A percentile compares a stretch with the other conserved stretches of the same genome.
phyloP scores from a whole-genome alignment of 2,329 filamentous ascomycete genomes.

The Curvularia lunata region DNA sequence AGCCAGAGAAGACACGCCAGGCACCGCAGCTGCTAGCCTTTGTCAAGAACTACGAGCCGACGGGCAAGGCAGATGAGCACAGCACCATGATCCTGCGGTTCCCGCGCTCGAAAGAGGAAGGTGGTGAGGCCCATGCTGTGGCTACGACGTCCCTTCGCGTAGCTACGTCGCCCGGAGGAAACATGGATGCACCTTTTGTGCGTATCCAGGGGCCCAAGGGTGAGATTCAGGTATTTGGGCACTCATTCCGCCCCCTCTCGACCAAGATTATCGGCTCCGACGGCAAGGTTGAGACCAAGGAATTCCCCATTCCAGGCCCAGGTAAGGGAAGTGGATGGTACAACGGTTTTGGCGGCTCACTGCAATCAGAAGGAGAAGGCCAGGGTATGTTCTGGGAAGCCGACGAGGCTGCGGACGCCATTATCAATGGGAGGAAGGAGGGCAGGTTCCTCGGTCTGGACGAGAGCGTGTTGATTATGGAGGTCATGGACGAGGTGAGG shows the following conservation, averaged over 20 bases:
- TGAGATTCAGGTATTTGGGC: slow-evolving; percentile 80
- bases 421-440: slow-evolving; percentile 79
- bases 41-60: slow-evolving; percentile 71
- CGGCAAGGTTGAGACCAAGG: slow-evolving; percentile 56
- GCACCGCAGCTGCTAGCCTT: slow-evolving; percentile 71
- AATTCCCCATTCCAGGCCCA: slow-evolving; percentile 55
- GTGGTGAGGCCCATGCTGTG: slow-evolving; percentile 71
- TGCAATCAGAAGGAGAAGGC: slow-evolving; percentile 63
- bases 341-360: slow-evolving; percentile 54
- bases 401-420: slow-evolving; percentile 75
- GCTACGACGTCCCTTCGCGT: slow-evolving; percentile 58
- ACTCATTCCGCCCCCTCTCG: slow-evolving; percentile 71
- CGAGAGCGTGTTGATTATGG: slow-evolving; percentile 87
- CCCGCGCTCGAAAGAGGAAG: slow-evolving; percentile 61
- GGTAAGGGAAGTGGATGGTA: slow-evolving; percentile 56
- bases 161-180: slow-evolving; percentile 61
- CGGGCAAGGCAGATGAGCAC: slow-evolving; percentile 76
- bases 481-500: slow-evolving; percentile 74
- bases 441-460: slow-evolving; percentile 67
- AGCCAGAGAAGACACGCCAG: slow-evolving; percentile 68
- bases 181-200: slow-evolving; percentile 69
- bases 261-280: slow-evolving; percentile 67
- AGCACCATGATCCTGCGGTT: slow-evolving; percentile 81
- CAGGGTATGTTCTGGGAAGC: slow-evolving; percentile 92
- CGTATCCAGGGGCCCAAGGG: slow-evolving; percentile 81